A percentile compares a stretch with the other conserved stretches of the same genome.
phyloP scores from a whole-genome alignment of 306 rosid species.

The Castanea sativa region DNA sequence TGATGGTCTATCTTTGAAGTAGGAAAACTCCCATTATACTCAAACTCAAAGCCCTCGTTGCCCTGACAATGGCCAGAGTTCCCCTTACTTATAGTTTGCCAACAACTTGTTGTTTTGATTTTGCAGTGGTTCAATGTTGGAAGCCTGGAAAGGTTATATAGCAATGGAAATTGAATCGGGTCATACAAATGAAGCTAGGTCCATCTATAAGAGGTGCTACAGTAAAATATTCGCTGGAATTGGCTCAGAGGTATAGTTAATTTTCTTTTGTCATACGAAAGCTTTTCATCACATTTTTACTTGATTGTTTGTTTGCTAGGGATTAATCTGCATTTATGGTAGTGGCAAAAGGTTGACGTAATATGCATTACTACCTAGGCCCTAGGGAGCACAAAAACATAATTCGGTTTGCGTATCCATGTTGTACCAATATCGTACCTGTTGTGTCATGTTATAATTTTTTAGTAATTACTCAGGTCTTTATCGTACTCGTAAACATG shows the following conservation, averaged over 20 bases:
- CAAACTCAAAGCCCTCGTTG: too few species aligned
- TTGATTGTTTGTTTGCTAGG: not conserved
- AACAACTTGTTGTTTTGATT: not conserved
- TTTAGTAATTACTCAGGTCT: too few species aligned
- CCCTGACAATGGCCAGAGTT: too few species aligned
- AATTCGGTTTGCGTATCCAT: too few species aligned
- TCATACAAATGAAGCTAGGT: slow-evolving; percentile 70
- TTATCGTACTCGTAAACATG: too few species aligned
- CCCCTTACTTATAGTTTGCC: not conserved
- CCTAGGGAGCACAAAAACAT: too few species aligned
- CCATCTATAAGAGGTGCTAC: slow-evolving; percentile 84
- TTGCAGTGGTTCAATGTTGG: slow-evolving; percentile 73
- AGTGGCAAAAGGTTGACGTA: not conserved
- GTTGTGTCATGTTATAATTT: too few species aligned
- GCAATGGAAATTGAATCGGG: slow-evolving; percentile 77
- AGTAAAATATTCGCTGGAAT: slow-evolving; percentile 69
- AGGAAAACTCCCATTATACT: too few species aligned
- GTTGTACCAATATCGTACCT: too few species aligned
- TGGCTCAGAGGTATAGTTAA: slow-evolving; percentile 77
- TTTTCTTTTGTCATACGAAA: slow-evolving; percentile 3
- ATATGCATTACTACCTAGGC: too few species aligned
- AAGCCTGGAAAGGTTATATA: slow-evolving; percentile 81
- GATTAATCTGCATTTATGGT: not conserved
- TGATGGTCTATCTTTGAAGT: too few species aligned
- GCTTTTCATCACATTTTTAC: not conserved